These are phyloP conservation scores for Buddleja alternifolia DNA, from an alignment of 257 asterid genomes.

Conservation along the genomic window DNA sequence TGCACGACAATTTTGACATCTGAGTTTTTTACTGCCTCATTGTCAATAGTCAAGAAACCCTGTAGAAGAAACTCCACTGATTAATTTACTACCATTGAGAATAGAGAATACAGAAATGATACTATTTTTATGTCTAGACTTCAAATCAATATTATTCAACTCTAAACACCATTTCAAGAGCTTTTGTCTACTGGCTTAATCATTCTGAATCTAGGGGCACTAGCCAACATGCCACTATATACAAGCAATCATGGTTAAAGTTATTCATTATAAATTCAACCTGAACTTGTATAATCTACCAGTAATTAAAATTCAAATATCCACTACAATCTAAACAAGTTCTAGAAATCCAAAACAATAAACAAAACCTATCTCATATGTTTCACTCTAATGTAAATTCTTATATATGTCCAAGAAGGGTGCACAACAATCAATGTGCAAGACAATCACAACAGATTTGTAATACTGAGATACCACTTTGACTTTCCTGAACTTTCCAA, in stretches of 20 bases:
- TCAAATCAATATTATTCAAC: neutral
- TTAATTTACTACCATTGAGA: neutral
- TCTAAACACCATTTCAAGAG: slow-evolving; percentile 14
- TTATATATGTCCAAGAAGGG: slow-evolving; percentile 13
- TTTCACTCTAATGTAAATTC: neutral
- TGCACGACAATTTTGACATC: slow-evolving; percentile 18
- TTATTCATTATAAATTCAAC: slow-evolving; percentile 9
- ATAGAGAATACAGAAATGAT: slow-evolving; percentile 1
- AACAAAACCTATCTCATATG: neutral
- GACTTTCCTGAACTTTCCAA: neutral
- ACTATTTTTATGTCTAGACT: neutral
- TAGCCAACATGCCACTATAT: slow-evolving; percentile 8
- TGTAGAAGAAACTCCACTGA: neutral
- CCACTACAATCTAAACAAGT: neutral
- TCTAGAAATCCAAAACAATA: neutral
- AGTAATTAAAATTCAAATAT: neutral
- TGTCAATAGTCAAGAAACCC: slow-evolving; percentile 17
- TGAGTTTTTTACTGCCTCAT: slow-evolving; percentile 17
- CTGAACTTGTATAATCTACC: slow-evolving; percentile 12
- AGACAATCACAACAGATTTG: neutral
- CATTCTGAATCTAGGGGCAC: slow-evolving; percentile 6
- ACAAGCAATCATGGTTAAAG: neutral
- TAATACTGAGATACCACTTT: neutral
- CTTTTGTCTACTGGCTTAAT: slow-evolving; percentile 8
- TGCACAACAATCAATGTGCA: too few relatives aligned